These are phyloP conservation scores for Chytriomyces confervae DNA, from an alignment of 192 early-diverging fungal genomes.

Conservation along the genomic window DNA sequence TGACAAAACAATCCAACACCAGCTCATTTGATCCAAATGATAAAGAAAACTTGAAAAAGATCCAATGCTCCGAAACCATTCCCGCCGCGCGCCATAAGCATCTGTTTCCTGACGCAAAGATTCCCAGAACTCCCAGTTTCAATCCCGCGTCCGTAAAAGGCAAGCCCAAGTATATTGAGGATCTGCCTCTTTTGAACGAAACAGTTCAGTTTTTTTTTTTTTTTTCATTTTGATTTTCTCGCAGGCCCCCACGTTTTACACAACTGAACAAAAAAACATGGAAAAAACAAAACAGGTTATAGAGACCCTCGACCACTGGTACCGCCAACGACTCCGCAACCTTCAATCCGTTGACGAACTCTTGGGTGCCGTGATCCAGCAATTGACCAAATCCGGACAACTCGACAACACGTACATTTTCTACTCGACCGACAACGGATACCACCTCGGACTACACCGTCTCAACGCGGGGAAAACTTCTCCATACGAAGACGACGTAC, in stretches of 20 bases:
- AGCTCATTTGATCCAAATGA: not conserved
- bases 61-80: constrained; percentile 54
- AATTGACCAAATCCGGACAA: constrained; percentile 45
- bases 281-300: not conserved
- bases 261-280: constrained; percentile 52
- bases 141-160: constrained; percentile 56
- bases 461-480: constrained; percentile 66
- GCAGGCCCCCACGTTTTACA: constrained; percentile 9
- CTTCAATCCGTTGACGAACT: constrained; percentile 66
- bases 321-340: constrained; percentile 44
- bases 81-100: constrained; percentile 65
- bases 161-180: constrained; percentile 60
- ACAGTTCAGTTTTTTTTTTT: not conserved
- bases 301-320: constrained; percentile 48
- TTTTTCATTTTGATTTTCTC: not conserved
- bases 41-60: not conserved
- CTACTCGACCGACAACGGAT: constrained; percentile 73
- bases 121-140: constrained; percentile 63
- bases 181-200: constrained; percentile 49
- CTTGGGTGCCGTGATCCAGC: constrained; percentile 59
- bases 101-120: constrained; percentile 59
- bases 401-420: constrained; percentile 63
- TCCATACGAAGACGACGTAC: constrained; percentile 69
- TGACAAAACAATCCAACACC: not conserved
- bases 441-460: constrained; percentile 70